A percentile compares a stretch with the other conserved stretches of the same genome.
phyloP scores from a whole-genome alignment of 371 early-diverging fungal genomes.

The Zychaea mexicana region DNA sequence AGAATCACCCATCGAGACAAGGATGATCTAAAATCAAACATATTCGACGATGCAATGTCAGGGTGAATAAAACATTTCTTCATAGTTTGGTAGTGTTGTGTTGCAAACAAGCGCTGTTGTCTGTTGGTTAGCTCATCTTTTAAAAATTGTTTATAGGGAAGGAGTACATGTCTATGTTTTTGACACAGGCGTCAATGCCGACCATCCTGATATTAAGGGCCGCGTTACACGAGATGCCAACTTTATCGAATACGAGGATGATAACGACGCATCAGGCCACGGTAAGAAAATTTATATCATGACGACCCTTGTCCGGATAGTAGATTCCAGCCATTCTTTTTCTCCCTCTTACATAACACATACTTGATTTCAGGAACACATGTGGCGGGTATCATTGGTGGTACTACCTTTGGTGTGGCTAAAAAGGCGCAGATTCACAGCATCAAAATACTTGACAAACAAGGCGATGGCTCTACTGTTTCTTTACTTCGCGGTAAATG shows the following conservation, averaged over 20 bases:
- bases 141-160: slow-evolving; percentile 26
- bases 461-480: slow-evolving; percentile 50
- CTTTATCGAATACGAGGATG: slow-evolving; percentile 49
- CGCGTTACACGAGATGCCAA: slow-evolving; percentile 76
- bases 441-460: slow-evolving; percentile 64
- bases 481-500: slow-evolving; percentile 34
- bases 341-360: not conserved
- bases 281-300: slow-evolving; percentile 23
- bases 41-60: slow-evolving; percentile 42
- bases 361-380: slow-evolving; percentile 62
- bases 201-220: slow-evolving; percentile 81
- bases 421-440: slow-evolving; percentile 62
- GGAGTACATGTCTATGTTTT: slow-evolving; percentile 71
- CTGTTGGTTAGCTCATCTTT: too few relatives aligned
- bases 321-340: not conserved
- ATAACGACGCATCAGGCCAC: slow-evolving; percentile 54
- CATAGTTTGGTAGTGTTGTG: too few relatives aligned
- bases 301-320: not conserved
- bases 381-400: slow-evolving; percentile 70
- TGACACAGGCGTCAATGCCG: slow-evolving; percentile 74
- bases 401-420: slow-evolving; percentile 64
- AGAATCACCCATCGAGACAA: slow-evolving; percentile 51
- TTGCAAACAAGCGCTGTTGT: not conserved
- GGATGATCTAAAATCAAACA: slow-evolving; percentile 34
- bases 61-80: slow-evolving; percentile 32